Base-by-base conservation (phyloP, 1,284 basidiomycete genomes). In the Irpex lacteus region DNA sequence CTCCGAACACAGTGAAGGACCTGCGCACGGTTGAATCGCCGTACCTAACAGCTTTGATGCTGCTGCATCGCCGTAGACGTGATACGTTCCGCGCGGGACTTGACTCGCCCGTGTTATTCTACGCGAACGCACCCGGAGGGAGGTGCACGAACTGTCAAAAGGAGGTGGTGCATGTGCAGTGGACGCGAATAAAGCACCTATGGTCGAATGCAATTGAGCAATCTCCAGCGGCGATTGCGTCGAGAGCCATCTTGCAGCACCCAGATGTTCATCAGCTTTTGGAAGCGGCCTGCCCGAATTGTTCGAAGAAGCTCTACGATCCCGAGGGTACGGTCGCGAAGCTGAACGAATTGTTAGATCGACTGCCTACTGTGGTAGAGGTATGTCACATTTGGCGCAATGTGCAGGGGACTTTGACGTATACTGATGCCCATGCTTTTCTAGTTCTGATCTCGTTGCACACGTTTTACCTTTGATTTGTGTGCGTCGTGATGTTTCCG, bases 1-100 rank as follows among this genome's bases (percentile, higher is more conserved):
- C 79, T n/a, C 72, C 78, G 13, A 75, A 72, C 5, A 44, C 44
- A 1, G 56, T 68, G 36, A 26, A 50, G 1, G 70, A 70, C 56
- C 67, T 74, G 9, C 37, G 49, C 6, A 36, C 44, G 2, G 58
- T 72, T 19, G 71, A 69, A 32, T 55, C 68, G 0, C 36, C 61
- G 2, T 60, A 68, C 56, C 63, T 70, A 2, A 59, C 63, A 60
- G 63, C 64, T 55, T 67, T 73, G 11, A 53, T 72, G 18, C 57
- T 63, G n/a, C 67, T 74, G 26, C 71, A 73, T 47, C 69, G 66
- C 7, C 57, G 32, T 9, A 59, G 72, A 34, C 62, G 68, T 32
- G 68, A 72, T 13, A n/a, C 34, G 13, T 55, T 74, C 19, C 60
- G 66, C 9, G 63, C 49, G 4, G 60, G 62, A 18, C 64, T 73